Evolutionary conservation across 139 green algal species (phyloP), one percentile per base, ranked within the genome.

Genomic region (Chlamydomonas asymmetrica): DNA sequence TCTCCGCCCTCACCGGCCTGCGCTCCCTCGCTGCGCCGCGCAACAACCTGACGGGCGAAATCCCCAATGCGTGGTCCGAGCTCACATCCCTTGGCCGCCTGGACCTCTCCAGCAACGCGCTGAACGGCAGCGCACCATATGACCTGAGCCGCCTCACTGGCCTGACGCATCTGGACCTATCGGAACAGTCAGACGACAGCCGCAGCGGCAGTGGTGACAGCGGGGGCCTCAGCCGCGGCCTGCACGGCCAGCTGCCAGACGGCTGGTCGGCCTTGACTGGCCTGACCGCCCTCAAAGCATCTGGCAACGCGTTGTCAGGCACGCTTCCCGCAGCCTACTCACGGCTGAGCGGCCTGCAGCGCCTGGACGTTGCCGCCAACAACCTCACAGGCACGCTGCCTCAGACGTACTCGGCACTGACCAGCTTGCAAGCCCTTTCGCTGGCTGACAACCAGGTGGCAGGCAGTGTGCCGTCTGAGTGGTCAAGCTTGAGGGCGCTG

Each of bases 51-150:
- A 66, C 54, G 2, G 64, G 64, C 6, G 7, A 52, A 3, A 52
- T 80, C 54, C 80, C 80, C 2, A 25, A 48, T 6, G 60, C 40
- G 31, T 74, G 66, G 66, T 27, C 50, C 5, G n/a, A 41, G 1
- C 63, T 82, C 22, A 69, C 76, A 32, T 48, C 9, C 20, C 54
- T 78, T 10, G 3, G 25, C 13, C 23, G 16, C 31, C 63, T 85
- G 4, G 52, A 82, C 41, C 40, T 82, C 23, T 73, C 57, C 18
- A 22, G 8, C 25, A 85, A 85, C 75, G 49, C 27, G 22, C 48
- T 85, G 27, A 68, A 8, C 2, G 74, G 74, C 69, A 54, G 20
- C 3, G 64, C 82, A 48, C 80, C 80, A 0, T 8, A 37, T n/a
- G 57, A 27, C 4, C 84, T 73, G 76, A 52, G 45, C 5, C 6